phyloP scores from a whole-genome alignment of 176 grass and related monocot species.

The Microstegium vimineum region DNA sequence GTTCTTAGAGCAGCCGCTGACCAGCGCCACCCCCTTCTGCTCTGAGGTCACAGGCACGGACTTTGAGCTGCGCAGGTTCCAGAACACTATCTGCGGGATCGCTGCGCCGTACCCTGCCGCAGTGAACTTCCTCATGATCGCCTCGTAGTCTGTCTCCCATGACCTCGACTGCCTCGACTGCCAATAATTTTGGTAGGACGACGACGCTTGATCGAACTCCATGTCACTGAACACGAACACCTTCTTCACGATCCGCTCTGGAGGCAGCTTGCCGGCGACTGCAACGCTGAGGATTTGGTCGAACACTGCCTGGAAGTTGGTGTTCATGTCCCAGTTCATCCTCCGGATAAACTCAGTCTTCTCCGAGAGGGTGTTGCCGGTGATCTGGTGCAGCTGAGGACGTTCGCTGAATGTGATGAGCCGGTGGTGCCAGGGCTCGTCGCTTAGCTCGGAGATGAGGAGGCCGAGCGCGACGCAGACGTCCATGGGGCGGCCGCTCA shows the following conservation, averaged over 20 bases:
- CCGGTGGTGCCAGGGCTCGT: conserved; percentile 62
- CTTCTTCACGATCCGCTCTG: conserved; percentile 51
- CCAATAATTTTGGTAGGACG: too few relatives aligned
- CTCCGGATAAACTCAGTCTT: conserved; percentile 27
- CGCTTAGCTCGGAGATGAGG: conserved; percentile 65
- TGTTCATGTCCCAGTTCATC: conserved; percentile 49
- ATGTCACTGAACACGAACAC: conserved; percentile 87
- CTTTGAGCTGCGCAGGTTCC: conserved; percentile 24
- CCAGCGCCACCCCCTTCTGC: too few relatives aligned
- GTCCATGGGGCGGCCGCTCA: conserved; percentile 37
- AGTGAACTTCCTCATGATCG: conserved; percentile 27
- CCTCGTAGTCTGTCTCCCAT: not conserved
- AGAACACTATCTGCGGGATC: conserved; percentile 54
- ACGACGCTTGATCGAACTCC: conserved; percentile 73
- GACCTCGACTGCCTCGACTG: not conserved
- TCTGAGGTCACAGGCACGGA: too few relatives aligned
- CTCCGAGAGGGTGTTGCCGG: not conserved
- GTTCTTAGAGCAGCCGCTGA: conserved; percentile 75
- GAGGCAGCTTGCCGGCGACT: conserved; percentile 5
- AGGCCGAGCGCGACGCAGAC: conserved; percentile 76
- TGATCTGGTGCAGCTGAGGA: conserved; percentile 46
- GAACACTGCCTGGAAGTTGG: conserved; percentile 52
- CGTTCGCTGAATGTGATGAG: conserved; percentile 48
- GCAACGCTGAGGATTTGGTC: conserved; percentile 7
- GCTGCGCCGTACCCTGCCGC: conserved; percentile 5